These are phyloP conservation scores for Aspergillus leporis DNA, from an alignment of 495 filamentous ascomycete genomes.

Conservation along the genomic window DNA sequence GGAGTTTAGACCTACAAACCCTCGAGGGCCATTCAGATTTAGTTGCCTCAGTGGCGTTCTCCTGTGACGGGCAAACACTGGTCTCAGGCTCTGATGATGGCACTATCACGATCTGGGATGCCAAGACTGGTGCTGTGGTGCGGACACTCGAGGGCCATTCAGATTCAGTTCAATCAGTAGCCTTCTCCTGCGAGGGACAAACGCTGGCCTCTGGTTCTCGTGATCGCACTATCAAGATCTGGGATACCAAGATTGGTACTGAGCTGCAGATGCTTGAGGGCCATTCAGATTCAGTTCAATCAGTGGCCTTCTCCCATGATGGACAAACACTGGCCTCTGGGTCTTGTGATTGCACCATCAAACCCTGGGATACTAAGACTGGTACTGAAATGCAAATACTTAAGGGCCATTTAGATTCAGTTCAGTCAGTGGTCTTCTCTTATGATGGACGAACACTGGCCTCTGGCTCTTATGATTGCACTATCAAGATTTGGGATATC, in stretches of 20 bases:
- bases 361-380: conserved; percentile 1
- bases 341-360: too few species aligned
- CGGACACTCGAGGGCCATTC: too few species aligned
- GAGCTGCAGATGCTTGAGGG: conserved; percentile 1
- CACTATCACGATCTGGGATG: conserved; percentile 28
- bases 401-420: too few species aligned
- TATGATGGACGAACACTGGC: too few species aligned
- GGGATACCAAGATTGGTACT: background rate
- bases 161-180: background rate
- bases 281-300: background rate
- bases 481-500: conserved; percentile 26
- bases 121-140: background rate
- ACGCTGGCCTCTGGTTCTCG: too few species aligned
- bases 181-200: conserved; percentile 18
- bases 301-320: conserved; percentile 1
- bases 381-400: conserved; percentile 13
- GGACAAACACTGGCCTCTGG: too few species aligned
- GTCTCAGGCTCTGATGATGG: conserved; percentile 22
- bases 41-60: conserved; percentile 16
- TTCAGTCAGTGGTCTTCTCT: conserved; percentile 19
- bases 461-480: conserved; percentile 22
- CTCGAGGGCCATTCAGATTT: too few species aligned
- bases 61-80: conserved; percentile 4
- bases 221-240: too few species aligned
- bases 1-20: conserved; percentile 19